Evolutionary conservation across 2,329 filamentous ascomycete species (phyloP).

Genomic region (Cladophialophora yegresii): DNA sequence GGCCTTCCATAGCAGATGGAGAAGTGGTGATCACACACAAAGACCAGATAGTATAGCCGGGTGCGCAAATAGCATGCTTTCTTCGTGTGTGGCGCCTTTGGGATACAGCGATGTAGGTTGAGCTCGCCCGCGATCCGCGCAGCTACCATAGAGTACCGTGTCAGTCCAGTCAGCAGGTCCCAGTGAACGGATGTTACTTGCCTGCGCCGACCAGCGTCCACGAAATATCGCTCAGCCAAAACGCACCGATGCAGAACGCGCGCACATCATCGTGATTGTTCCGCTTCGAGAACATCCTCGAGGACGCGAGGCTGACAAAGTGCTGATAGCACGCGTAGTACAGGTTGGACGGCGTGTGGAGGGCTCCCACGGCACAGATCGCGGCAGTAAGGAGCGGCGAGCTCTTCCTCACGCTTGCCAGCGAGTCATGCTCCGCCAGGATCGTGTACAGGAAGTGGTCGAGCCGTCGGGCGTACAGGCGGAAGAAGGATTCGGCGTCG

Average conservation of each 20-base stretch:
- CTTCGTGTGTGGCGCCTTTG: conserved; percentile 40
- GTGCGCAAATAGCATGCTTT: conserved; percentile 47
- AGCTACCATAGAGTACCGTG: conserved; percentile 46
- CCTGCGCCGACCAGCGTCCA: conserved; percentile 60
- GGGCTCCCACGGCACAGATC: conserved; percentile 59
- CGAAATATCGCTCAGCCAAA: conserved; percentile 64
- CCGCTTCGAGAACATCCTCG: conserved; percentile 59
- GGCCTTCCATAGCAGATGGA: conserved; percentile 63
- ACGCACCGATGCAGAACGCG: conserved; percentile 61
- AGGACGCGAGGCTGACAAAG: conserved; percentile 58
- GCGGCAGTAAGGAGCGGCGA: conserved; percentile 58
- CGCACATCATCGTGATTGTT: conserved; percentile 61
- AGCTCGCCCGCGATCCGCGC: conserved; percentile 61
- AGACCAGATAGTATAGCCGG: conserved; percentile 63
- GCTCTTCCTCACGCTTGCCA: conserved; percentile 55
- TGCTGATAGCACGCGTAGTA: conserved; percentile 60
- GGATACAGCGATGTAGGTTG: conserved; percentile 57
- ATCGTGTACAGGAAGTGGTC: conserved; percentile 58
- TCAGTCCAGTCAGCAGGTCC: not conserved
- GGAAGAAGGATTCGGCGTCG: conserved; percentile 57
- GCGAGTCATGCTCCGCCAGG: conserved; percentile 54
- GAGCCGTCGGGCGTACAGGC: conserved; percentile 54
- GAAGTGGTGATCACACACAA: conserved; percentile 67
- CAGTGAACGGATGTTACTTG: conserved; percentile 6
- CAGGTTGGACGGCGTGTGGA: conserved; percentile 58